Conservation (phyloP, 2,329 filamentous ascomycete species). For the Xylaria digitata region DNA sequence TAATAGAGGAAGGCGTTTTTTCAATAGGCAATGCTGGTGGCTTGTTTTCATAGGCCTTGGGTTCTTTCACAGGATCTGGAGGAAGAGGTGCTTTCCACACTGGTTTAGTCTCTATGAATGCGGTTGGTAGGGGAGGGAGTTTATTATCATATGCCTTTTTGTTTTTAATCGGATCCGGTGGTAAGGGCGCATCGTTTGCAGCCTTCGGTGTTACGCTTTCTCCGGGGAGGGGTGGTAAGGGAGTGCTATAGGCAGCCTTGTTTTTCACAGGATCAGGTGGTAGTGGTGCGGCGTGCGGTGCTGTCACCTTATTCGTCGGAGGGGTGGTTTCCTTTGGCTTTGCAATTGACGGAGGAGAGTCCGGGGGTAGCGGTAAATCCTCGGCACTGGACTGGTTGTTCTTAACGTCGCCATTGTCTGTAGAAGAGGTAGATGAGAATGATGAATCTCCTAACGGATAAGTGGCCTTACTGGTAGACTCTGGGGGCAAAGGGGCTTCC, state of each 20-base stretch:
- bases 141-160: constrained; percentile 49
- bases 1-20: constrained; percentile 38
- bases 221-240: constrained; percentile 45
- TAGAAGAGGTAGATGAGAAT: constrained; percentile 62
- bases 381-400: constrained; percentile 40
- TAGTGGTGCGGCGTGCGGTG: constrained; percentile 54
- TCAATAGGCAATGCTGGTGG: constrained; percentile 43
- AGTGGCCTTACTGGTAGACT: constrained; percentile 64
- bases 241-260: constrained; percentile 48
- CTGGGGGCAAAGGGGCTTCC: constrained; percentile 63
- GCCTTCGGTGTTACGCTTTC: constrained; percentile 42
- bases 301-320: constrained; percentile 38
- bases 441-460: constrained; percentile 64
- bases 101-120: constrained; percentile 38
- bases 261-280: constrained; percentile 52
- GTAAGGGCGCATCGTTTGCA: constrained; percentile 55
- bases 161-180: constrained; percentile 53
- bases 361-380: constrained; percentile 51
- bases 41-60: constrained; percentile 49
- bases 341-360: constrained; percentile 47
- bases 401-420: constrained; percentile 44
- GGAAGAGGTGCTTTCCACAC: constrained; percentile 55
- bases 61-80: constrained; percentile 52
- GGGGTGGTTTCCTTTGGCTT: constrained; percentile 38
- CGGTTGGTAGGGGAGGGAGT: constrained; percentile 54